phyloP scores from a whole-genome alignment of 371 early-diverging fungal genomes.

The Mortierella sp. region DNA sequence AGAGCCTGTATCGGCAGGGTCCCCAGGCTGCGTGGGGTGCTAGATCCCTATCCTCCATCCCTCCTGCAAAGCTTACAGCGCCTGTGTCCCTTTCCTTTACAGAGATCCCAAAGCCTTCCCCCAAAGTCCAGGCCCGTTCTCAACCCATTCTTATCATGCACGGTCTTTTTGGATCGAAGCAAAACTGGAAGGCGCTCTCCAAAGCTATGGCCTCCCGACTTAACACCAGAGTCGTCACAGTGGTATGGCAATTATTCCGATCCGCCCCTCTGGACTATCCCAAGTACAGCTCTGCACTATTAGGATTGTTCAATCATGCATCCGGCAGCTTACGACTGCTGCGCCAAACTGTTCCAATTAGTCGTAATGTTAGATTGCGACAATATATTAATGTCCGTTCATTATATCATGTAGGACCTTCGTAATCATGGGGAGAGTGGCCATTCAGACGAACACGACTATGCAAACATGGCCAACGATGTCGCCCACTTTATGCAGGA shows the following conservation, averaged over 20 bases:
- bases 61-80: constrained; percentile 3
- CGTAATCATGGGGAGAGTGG: constrained; percentile 96
- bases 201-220: constrained; percentile 75
- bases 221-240: constrained; percentile 69
- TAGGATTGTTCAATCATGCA: no score
- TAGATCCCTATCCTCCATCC: constrained; percentile 15
- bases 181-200: constrained; percentile 92
- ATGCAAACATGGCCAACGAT: constrained; percentile 84
- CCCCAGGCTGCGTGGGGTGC: neutral
- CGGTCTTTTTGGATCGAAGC: constrained; percentile 95
- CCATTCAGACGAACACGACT: constrained; percentile 76
- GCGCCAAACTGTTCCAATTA: no score
- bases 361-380: no score
- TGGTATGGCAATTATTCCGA: constrained; percentile 40
- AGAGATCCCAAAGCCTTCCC: constrained; percentile 21
- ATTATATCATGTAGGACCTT: constrained; percentile 85
- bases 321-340: no score
- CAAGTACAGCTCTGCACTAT: no score
- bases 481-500: constrained; percentile 70
- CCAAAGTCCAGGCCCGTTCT: constrained; percentile 17
- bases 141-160: constrained; percentile 83
- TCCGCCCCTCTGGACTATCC: no score
- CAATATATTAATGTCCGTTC: no score
- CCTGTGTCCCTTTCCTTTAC: constrained; percentile 33
- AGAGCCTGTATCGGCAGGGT: neutral